These are phyloP conservation scores for Coccomyxa sp. DNA, from an alignment of 139 green algal genomes.

Conservation along the genomic window DNA sequence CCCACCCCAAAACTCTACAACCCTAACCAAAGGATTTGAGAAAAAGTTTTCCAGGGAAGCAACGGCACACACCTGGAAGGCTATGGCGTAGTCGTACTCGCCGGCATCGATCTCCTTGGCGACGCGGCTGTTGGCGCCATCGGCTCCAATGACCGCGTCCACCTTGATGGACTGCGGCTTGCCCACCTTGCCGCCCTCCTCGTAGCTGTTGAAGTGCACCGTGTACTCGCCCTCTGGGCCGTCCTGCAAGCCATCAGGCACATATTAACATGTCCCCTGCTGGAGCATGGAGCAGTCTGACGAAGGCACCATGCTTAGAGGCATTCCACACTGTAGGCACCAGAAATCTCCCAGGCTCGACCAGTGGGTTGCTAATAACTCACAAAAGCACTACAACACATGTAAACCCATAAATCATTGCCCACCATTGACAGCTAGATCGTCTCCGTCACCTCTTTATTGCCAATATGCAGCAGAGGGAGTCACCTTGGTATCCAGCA, in stretches of 20 bases:
- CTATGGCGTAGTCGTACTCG: constrained; percentile 99
- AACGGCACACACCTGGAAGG: constrained; percentile 68
- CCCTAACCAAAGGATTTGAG: no score
- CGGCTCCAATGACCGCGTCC: constrained; percentile 93
- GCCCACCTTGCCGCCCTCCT: constrained; percentile 81
- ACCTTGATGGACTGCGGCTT: constrained; percentile 66
- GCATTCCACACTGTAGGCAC: no score
- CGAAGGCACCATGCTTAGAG: neutral
- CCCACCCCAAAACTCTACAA: no score
- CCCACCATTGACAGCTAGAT: no score
- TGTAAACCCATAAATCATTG: no score
- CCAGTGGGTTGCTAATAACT: no score
- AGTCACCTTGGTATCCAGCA: no score
- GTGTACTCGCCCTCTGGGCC: constrained; percentile 73
- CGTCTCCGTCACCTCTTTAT: no score
- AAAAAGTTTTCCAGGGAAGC: no score
- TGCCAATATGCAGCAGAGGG: no score
- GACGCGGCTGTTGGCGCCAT: constrained; percentile 97
- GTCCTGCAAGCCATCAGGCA: constrained; percentile 11
- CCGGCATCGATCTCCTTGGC: constrained; percentile 97
- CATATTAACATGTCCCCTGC: neutral
- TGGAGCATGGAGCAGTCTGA: neutral
- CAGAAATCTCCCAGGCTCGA: no score
- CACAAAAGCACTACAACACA: no score
- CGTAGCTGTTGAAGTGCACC: constrained; percentile 92